These are phyloP conservation scores for Talaromyces pinophilus DNA, from an alignment of 2,329 filamentous ascomycete species.

Conservation along the genomic window DNA sequence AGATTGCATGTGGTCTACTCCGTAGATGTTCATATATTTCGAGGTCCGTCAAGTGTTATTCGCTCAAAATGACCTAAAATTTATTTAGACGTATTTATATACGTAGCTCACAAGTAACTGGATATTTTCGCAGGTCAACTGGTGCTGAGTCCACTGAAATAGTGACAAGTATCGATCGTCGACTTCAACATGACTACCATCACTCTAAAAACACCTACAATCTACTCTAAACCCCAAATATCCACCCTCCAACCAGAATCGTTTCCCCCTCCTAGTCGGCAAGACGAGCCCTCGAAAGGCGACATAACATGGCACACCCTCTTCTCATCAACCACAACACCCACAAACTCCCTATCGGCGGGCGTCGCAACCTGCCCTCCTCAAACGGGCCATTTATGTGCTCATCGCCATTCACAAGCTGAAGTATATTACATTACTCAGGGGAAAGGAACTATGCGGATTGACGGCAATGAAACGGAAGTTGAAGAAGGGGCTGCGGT, in stretches of 20 bases:
- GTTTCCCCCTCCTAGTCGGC: background rate
- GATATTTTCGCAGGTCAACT: no score
- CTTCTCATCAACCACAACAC: slow-evolving; percentile 10
- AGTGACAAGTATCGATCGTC: background rate
- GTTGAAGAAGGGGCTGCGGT: background rate
- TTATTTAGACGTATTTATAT: background rate
- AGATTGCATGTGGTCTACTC: background rate
- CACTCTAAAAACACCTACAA: background rate
- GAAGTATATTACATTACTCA: background rate
- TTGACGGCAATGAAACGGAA: background rate
- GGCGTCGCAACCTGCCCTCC: background rate
- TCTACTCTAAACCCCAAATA: background rate
- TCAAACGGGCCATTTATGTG: slow-evolving; percentile 9
- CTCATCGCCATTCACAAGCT: background rate
- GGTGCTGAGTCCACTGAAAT: background rate
- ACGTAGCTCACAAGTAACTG: background rate
- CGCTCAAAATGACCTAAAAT: background rate
- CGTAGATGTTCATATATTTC: background rate
- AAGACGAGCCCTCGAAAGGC: background rate
- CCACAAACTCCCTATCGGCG: background rate
- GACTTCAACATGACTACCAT: background rate
- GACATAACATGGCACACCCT: slow-evolving; percentile 12
- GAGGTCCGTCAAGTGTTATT: background rate
- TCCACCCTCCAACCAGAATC: background rate
- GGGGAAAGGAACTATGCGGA: background rate